Base-by-base conservation (phyloP, 306 rosid species). In the Albizia julibrissin region DNA sequence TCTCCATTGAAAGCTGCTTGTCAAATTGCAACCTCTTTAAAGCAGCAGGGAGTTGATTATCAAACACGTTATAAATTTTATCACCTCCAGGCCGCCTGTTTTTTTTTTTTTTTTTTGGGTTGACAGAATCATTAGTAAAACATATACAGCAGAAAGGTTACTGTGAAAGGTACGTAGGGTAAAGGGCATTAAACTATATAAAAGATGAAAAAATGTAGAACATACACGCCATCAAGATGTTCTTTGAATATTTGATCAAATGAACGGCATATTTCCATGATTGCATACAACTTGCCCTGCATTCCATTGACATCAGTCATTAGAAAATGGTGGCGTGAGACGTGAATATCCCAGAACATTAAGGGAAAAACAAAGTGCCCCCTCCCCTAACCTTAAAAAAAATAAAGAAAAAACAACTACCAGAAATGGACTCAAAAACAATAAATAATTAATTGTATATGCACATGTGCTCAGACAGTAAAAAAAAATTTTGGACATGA, bases 11-110 rank as follows among this genome's bases (percentile, higher is more conserved):
- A 71, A 94, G 97, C 81, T 94, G 98, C 85, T 91, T 94, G 89
- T 94, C 98, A 85, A 94, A 94, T 89, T 94, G 98, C 84, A 94
- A 84, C 90, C 97, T 90, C 85, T 92, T 94, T 14, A 94, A 85
- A 46, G 98, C 98, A 86, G 97, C 92, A 72, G 98, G 98, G 70
- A 94, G 98, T 86, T 94, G 98, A 87, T 94, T 93, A 83, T 94
- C 98, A 77, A 94, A 94, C 64, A 94, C 97, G 56, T 90, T 84
- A 91, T 94, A 94, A 72, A 94, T 84, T 83, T 84, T 93, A 84
- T 94, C 98, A 83, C 98, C 98, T 13, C 98, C 98, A 49, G 98
- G 90, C 52, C 98, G 94, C 91, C 98, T 94, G 88, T 22, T 70
- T 37, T 37, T 37, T 37, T 22, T 70, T 37, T 37, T 37, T 37